Evolutionary conservation across 805 yeast genomes (phyloP), one percentile per base, ranked within the genome.

Genomic region (Nakazawaea wickerhamii): DNA sequence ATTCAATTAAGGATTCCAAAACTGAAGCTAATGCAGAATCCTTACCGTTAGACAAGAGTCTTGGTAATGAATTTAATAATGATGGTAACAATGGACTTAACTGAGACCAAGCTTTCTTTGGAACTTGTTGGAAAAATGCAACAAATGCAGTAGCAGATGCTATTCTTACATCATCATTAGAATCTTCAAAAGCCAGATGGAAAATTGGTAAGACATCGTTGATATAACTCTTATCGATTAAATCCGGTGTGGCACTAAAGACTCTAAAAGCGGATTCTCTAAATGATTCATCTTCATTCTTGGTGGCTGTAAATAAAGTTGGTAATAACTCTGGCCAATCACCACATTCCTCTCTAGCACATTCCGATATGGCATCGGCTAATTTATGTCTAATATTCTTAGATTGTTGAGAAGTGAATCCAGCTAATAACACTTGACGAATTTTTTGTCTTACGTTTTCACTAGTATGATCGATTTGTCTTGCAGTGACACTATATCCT

Each of bases 201-300:
- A 90, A 89, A 30, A 90, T 70, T 11, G 89, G 84, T 40, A 85
- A 65, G 13, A 79, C 63, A 15, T 74, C 74, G 40, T 61, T 60
- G 28, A 83, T 63, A 53, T 77, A 77, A 19, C 75, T 72, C 30
- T 70, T 70, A 44, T 81, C 82, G 44, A 90, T 73, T 27, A 88
- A 67, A 44, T 81, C 83, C 6, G 99, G 98, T 30, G 87, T 78
- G 1, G 95, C 70, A 4, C 96, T 73, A 45, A 93, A 77, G 40
- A 93, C 86, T 64, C 99, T 79, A 66, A 85, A 93, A 13, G 95
- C 85, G 1, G 95, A 83, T 60, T 91, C 98, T 56, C 96, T 79
- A 49, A 85, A 79, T 44, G 81, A 75, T 13, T 82, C 69, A 54
- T 83, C 84, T 26, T 43, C 44, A 48, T 51, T 60, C 41, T 70